phyloP scores from a whole-genome alignment of 345 rosid genomes.

The Chamaenerion angustifolium region DNA sequence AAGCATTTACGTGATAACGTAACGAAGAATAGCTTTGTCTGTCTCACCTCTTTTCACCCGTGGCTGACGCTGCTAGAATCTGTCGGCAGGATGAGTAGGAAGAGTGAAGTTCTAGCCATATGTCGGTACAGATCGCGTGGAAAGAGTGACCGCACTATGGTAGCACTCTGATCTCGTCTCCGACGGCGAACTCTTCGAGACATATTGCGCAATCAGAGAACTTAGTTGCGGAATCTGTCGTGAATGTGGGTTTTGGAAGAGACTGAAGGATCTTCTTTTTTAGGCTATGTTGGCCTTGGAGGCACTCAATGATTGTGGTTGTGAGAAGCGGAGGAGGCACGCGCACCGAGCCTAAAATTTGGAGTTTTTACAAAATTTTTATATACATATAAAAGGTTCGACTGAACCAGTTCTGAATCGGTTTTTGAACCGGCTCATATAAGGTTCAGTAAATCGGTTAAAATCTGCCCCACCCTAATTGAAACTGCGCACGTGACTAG shows the following conservation, averaged over 20 bases:
- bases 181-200: slow-evolving; percentile 28
- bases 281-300: slow-evolving; percentile 21
- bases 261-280: slow-evolving; percentile 26
- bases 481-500: too few relatives aligned
- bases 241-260: slow-evolving; percentile 20
- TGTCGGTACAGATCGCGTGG: slow-evolving; percentile 33
- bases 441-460: too few relatives aligned
- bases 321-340: slow-evolving; percentile 17
- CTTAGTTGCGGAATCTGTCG: slow-evolving; percentile 12
- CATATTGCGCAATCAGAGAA: slow-evolving; percentile 36
- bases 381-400: too few relatives aligned
- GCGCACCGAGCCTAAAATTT: slow-evolving; percentile 43
- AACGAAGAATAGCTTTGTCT: too few relatives aligned
- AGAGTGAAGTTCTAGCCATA: slow-evolving; percentile 31
- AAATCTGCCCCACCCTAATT: too few relatives aligned
- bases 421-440: too few relatives aligned
- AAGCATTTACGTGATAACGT: too few relatives aligned
- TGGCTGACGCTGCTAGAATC: neutral
- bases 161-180: slow-evolving; percentile 26
- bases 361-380: too few relatives aligned
- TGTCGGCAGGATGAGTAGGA: slow-evolving; percentile 37
- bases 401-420: too few relatives aligned
- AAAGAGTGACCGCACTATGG: slow-evolving; percentile 33
- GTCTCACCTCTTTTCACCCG: neutral
- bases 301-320: slow-evolving; percentile 1